Percentiles rank a stretch among this genome's conserved stretches.
These are phyloP conservation scores for Penicillium lagena DNA, from an alignment of 495 filamentous ascomycete species.

Conservation along the genomic window DNA sequence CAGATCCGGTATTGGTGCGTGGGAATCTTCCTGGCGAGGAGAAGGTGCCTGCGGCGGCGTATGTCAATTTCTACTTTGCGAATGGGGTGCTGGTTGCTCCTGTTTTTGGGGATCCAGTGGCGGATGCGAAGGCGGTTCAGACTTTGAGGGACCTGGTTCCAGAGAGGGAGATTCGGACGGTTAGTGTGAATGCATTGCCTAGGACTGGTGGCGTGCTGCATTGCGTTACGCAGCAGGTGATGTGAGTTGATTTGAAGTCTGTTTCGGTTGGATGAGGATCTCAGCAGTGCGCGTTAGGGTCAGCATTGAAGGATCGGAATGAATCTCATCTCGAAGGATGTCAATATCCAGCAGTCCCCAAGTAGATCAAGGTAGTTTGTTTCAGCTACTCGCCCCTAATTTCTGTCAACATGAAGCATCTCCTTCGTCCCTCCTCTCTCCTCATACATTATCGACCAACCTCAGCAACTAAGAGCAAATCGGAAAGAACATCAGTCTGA, in stretches of 20 bases:
- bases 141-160: slow-evolving; percentile 16
- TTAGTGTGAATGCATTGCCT: slow-evolving; percentile 20
- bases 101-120: slow-evolving; percentile 21
- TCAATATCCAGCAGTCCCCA: too few relatives aligned
- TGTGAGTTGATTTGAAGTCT: slow-evolving; percentile 2
- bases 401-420: too few relatives aligned
- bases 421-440: too few relatives aligned
- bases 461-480: too few relatives aligned
- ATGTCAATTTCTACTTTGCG: slow-evolving; percentile 32
- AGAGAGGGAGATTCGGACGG: slow-evolving; percentile 17
- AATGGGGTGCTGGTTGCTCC: slow-evolving; percentile 30
- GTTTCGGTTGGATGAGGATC: too few relatives aligned
- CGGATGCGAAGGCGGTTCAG: slow-evolving; percentile 20
- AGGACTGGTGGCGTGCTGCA: slow-evolving; percentile 27
- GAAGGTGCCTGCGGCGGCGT: slow-evolving; percentile 18
- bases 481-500: too few relatives aligned
- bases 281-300: too few relatives aligned
- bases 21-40: slow-evolving; percentile 15
- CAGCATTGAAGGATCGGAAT: too few relatives aligned
- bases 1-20: slow-evolving; percentile 18
- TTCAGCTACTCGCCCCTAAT: too few relatives aligned
- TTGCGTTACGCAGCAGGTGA: slow-evolving; percentile 29
- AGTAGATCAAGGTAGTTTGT: too few relatives aligned
- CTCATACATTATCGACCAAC: too few relatives aligned
- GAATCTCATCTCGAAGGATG: too few relatives aligned